These are phyloP conservation scores for Zoysia japonica DNA, from an alignment of 176 grass and related monocot genomes.

Conservation along the genomic window DNA sequence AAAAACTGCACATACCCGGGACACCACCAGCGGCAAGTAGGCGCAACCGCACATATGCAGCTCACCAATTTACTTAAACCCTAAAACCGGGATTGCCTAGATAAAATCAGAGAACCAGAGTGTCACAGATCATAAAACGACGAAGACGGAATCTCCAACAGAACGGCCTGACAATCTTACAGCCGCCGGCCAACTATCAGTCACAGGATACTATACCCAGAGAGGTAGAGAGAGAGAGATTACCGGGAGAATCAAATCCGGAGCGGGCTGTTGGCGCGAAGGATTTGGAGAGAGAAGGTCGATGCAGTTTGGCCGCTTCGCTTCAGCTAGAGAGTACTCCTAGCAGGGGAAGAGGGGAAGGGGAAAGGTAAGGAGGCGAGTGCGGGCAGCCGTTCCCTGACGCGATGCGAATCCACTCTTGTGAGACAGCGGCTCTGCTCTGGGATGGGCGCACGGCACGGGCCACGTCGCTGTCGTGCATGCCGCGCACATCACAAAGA, in stretches of 20 bases:
- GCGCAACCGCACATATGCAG: not conserved
- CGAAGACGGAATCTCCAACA: not conserved
- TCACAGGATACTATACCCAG: not conserved
- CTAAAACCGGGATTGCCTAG: not conserved
- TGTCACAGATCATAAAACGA: not conserved
- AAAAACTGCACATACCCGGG: not conserved
- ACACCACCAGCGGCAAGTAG: slow-evolving; percentile 7
- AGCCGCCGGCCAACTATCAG: not conserved
- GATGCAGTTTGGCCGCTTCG: not conserved
- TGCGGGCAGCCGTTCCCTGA: slow-evolving; percentile 17
- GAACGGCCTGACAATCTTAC: not conserved
- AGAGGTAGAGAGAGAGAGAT: not conserved
- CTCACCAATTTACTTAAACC: not conserved
- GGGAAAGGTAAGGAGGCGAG: slow-evolving; percentile 38
- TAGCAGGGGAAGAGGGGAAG: not conserved
- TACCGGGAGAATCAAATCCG: slow-evolving; percentile 16
- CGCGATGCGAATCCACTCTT: slow-evolving; percentile 27
- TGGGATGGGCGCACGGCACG: not conserved
- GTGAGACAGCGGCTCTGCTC: not conserved
- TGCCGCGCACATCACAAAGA: slow-evolving; percentile 10
- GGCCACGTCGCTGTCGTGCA: slow-evolving; percentile 43
- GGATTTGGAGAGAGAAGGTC: not conserved
- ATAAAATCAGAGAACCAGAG: not conserved
- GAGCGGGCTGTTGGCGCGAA: slow-evolving; percentile 2
- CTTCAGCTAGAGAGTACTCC: not conserved